Conservation (phyloP, 2,329 filamentous ascomycete species). For the Cytospora schulzeri region DNA sequence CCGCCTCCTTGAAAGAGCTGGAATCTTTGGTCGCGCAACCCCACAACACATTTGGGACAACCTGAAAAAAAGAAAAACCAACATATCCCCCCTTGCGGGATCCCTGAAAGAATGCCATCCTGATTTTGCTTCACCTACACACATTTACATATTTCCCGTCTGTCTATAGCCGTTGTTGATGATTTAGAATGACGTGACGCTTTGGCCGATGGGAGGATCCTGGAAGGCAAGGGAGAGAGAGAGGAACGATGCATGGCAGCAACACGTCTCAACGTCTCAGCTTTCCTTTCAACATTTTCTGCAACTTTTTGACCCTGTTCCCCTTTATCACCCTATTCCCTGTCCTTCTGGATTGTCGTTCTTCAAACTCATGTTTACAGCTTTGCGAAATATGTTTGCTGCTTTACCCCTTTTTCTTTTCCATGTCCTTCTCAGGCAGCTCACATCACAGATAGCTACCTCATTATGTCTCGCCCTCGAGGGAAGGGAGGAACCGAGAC, state of each 20-base stretch:
- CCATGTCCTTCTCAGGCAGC: not conserved
- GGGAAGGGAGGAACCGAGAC: slow-evolving; percentile 19
- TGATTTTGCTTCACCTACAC: not conserved
- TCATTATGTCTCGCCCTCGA: not conserved
- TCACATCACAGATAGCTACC: slow-evolving; percentile 18
- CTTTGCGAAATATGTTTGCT: not conserved
- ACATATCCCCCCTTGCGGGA: not conserved
- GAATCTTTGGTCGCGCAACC: not conserved
- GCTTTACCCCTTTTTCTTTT: not conserved
- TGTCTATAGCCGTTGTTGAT: slow-evolving; percentile 20
- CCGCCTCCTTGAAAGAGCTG: slow-evolving; percentile 8
- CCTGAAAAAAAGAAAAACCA: not conserved
- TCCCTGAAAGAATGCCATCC: not conserved
- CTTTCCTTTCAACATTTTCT: slow-evolving; percentile 19
- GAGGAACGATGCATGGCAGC: not conserved
- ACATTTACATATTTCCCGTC: slow-evolving; percentile 4
- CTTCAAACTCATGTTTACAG: slow-evolving; percentile 9
- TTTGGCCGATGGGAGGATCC: slow-evolving; percentile 23
- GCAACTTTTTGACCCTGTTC: slow-evolving; percentile 20
- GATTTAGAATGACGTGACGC: slow-evolving; percentile 22
- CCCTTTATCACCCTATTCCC: slow-evolving; percentile 18
- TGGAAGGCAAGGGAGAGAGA: not conserved
- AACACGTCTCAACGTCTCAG: not conserved
- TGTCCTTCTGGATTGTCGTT: slow-evolving; percentile 1
- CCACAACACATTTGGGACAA: not conserved